A percentile compares a stretch with the other conserved stretches of the same genome.
phyloP scores from a whole-genome alignment of 345 rosid species.

The Excoecaria cochinchinensis region DNA sequence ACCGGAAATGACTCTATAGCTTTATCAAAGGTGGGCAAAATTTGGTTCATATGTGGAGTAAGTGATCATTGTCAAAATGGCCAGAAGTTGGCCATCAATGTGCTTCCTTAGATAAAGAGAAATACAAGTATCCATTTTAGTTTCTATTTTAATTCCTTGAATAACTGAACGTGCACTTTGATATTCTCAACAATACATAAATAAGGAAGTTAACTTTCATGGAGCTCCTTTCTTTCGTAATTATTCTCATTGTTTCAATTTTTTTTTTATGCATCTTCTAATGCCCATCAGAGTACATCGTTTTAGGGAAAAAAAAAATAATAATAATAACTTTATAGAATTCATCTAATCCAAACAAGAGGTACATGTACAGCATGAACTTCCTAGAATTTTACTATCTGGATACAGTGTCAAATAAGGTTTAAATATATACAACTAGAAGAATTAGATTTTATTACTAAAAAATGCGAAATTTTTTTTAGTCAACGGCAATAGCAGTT shows the following conservation, averaged over 20 bases:
- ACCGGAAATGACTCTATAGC: constrained; percentile 28
- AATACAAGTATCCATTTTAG: neutral
- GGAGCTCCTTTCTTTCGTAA: neutral
- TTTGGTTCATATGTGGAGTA: constrained; percentile 19
- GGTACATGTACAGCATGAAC: neutral
- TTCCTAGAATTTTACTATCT: too few relatives aligned
- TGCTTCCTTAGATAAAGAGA: neutral
- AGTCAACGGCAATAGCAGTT: neutral
- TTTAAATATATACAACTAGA: too few relatives aligned
- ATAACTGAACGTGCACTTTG: neutral
- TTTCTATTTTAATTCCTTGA: neutral
- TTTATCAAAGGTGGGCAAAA: constrained; percentile 13
- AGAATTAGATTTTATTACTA: too few relatives aligned
- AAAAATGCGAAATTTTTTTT: too few relatives aligned
- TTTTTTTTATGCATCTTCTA: neutral
- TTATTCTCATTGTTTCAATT: too few relatives aligned
- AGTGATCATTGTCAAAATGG: constrained; percentile 18
- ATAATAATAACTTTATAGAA: neutral
- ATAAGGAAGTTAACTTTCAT: neutral
- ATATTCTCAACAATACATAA: neutral
- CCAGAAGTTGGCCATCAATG: constrained; percentile 18
- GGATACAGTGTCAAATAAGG: too few relatives aligned
- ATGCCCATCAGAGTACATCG: neutral
- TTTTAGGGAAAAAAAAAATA: neutral
- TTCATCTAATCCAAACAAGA: neutral